Evolutionary conservation across 2,329 filamentous ascomycete species (phyloP).

Genomic region (Alternaria consortialis): DNA sequence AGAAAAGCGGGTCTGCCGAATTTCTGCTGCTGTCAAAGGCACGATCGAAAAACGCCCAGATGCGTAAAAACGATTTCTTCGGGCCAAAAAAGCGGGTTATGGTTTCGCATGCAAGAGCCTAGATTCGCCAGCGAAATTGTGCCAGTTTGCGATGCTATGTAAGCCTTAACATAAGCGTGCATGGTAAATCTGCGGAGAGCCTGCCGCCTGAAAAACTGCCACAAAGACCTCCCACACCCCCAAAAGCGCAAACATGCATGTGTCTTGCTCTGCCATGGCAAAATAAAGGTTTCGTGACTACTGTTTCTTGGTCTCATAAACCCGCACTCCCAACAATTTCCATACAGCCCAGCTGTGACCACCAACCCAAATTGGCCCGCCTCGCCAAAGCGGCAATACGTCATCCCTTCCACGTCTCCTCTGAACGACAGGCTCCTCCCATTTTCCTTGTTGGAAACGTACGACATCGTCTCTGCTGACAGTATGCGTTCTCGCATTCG

Average conservation of each 20-base stretch:
- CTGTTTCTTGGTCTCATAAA: constrained; percentile 28
- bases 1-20: constrained; percentile 14
- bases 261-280: background rate
- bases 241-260: background rate
- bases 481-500: constrained; percentile 23
- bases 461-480: constrained; percentile 33
- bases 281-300: background rate
- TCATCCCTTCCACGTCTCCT: constrained; percentile 23
- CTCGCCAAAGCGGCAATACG: constrained; percentile 34
- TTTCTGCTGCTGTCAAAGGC: constrained; percentile 4
- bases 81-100: background rate
- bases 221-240: background rate
- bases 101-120: background rate
- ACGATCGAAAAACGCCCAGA: background rate
- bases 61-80: background rate
- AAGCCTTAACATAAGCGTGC: background rate
- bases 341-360: constrained; percentile 35
- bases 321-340: constrained; percentile 28
- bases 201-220: background rate
- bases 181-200: background rate
- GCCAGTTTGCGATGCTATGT: background rate
- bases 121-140: background rate
- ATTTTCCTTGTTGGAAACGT: constrained; percentile 33
- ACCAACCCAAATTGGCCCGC: constrained; percentile 29
- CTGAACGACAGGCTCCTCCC: constrained; percentile 25